Evolutionary conservation across 1,284 basidiomycete genomes (phyloP).

Genomic region (Wallemia hederae): DNA sequence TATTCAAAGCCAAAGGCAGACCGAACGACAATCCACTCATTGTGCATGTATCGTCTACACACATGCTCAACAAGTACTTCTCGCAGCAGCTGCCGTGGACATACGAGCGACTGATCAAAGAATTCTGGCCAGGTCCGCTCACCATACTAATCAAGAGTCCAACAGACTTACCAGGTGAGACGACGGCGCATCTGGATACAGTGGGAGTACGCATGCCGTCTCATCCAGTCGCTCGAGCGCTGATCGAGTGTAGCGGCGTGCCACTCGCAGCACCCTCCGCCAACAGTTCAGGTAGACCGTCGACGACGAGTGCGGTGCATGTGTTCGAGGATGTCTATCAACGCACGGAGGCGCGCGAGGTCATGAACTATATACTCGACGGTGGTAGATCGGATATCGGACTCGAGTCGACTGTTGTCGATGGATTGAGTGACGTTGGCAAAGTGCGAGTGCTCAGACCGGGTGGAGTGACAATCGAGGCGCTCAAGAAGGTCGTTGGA

Average conservation of each 20-base stretch:
- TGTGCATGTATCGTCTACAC: constrained; percentile 64
- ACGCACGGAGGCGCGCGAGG: constrained; percentile 21
- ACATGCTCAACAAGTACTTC: constrained; percentile 49
- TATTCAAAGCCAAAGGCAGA: constrained; percentile 72
- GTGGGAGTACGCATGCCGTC: constrained; percentile 83
- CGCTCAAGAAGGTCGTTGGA: constrained; percentile 32
- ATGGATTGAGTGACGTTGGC: constrained; percentile 32
- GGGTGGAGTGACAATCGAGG: constrained; percentile 75
- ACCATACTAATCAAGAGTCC: constrained; percentile 68
- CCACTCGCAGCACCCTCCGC: constrained; percentile 88
- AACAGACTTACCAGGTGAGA: constrained; percentile 25
- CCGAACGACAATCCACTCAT: constrained; percentile 93
- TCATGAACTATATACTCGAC: constrained; percentile 53
- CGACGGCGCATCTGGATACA: constrained; percentile 50
- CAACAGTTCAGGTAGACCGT: constrained; percentile 77
- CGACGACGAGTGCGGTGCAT: constrained; percentile 71
- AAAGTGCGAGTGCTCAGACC: constrained; percentile 59
- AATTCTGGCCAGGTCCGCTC: constrained; percentile 85
- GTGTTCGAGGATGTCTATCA: constrained; percentile 44
- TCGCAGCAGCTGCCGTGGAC: constrained; percentile 28
- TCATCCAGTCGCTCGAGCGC: constrained; percentile 65
- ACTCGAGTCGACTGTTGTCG: constrained; percentile 82
- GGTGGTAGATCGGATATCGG: constrained; percentile 77
- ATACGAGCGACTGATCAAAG: constrained; percentile 41
- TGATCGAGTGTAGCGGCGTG: constrained; percentile 42